Evolutionary conservation across 768 basidiomycete genomes (phyloP).

Genomic region (Mycena vitilis): DNA sequence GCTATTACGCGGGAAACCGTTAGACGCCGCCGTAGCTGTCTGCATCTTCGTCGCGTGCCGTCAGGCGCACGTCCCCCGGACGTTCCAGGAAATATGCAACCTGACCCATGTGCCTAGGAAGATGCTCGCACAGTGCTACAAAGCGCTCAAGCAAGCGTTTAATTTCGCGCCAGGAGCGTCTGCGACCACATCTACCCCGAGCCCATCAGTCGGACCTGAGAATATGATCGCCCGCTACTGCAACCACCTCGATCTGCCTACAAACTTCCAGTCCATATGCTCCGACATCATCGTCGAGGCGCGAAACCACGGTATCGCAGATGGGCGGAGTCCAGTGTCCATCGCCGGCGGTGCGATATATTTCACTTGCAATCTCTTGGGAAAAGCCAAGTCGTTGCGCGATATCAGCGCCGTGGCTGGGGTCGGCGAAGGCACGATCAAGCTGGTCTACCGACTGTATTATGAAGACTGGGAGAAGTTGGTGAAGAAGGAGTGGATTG

Average conservation of each 20-base stretch:
- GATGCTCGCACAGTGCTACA: conserved; percentile 93
- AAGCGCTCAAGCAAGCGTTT: conserved; percentile 88
- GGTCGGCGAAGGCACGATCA: conserved; percentile 96
- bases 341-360: conserved; percentile 98
- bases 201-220: conserved; percentile 78
- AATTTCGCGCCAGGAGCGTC: conserved; percentile 87
- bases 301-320: conserved; percentile 87
- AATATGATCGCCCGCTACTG: conserved; percentile 93
- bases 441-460: conserved; percentile 87
- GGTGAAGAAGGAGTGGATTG: conserved; percentile 89
- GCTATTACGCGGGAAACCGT: conserved; percentile 88
- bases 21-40: conserved; percentile 94
- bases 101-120: conserved; percentile 96
- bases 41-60: conserved; percentile 98
- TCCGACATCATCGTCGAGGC: conserved; percentile 85
- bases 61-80: conserved; percentile 94
- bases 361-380: conserved; percentile 89
- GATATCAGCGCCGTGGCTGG: conserved; percentile 94
- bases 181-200: conserved; percentile 55
- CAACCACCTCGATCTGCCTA: conserved; percentile 89
- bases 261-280: conserved; percentile 86
- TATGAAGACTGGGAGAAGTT: conserved; percentile 79
- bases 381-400: conserved; percentile 76
- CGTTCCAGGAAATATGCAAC: conserved; percentile 96
- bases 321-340: conserved; percentile 96